Evolutionary conservation across 1,284 basidiomycete genomes (phyloP), one percentile per base, ranked within the genome.

Genomic region (Malassezia equina): DNA sequence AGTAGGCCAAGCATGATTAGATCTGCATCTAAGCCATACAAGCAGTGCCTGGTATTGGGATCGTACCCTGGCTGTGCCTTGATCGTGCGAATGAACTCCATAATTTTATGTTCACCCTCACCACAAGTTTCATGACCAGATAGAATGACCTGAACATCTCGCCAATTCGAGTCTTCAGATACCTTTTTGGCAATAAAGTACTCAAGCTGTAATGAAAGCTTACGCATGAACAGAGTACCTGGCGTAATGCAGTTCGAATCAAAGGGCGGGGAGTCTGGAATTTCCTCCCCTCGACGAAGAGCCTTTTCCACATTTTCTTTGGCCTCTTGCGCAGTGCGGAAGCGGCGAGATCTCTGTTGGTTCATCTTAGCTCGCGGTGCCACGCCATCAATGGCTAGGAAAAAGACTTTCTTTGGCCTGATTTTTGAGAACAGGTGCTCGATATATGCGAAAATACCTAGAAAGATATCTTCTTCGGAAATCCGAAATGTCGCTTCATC

Each of bases 361-460:
- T 99, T 99, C 94, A 98, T 96, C 81, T 99, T 99, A 45, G 94
- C 94, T 53, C 94, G 81, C 2, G 94, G 94, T 0, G 94, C 94
- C 13, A 96, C 91, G 58, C 94, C 94, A 75, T 98, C 94, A 45
- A 99, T 85, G 25, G 94, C 94, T 84, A 98, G 91, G 77, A 93
- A 95, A 63, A 78, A 77, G 42, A 76, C 65, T 75, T 96, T 95
- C 79, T 88, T 86, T 1, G 94, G 94, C 76, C 91, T 95, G 66
- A 98, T 95, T 79, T 93, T 95, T 47, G 85, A 82, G 76, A 99
- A 99, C 17, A 98, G 80, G 72, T 90, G 88, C 77, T 98, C 91
- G 62, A 98, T 90, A 77, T 98, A 98, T 17, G 88, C 80, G 71
- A 96, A 98, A 69, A 96, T 91, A 21, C 89, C 86, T 2, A 95